Evolutionary conservation across 352 stramenopile genomes (phyloP), one percentile per base, ranked within the genome.

Genomic region (Phytophthora crassamura): DNA sequence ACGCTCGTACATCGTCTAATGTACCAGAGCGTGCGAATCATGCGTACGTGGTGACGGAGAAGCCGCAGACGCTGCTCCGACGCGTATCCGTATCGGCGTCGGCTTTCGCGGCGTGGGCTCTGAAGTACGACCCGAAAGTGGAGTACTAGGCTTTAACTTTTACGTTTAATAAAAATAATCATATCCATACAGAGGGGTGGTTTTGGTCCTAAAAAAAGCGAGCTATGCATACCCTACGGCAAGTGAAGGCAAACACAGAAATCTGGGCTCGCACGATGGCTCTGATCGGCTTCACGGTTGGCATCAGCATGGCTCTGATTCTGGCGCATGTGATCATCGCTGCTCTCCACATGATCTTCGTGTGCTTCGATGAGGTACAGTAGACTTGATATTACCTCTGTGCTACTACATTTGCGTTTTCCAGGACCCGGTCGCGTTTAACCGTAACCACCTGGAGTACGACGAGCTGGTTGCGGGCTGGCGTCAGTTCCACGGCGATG

Each of bases 371-470:
- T 20, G 87, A 95, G 83, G 82, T 91, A 74, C 15, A 69, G 33
- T 42, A n/a, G n/a, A 15, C 30, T 45, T 46, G 36, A 43, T 80
- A 30, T 69, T n/a, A n/a, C n/a, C 39, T 2, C 20, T 61, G 36
- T 28, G 49, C 43, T 51, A 33, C 20, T 53, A 40, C 11, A 7
- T 58, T 18, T 57, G 10, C n/a, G 25, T 45, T 39, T 55, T 45
- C 10, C 33, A 89, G 78, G 87, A 95, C 41, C 87, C 87, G 20
- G 82, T 92, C 16, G 83, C 85, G 41, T 89, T 95, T 42, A 91
- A 84, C 56, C 85, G 84, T 67, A 90, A 93, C 65, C 87, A 95
- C 61, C 87, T 84, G 35, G 82, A 94, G 60, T 95, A 95, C 71
- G 81, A 93, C 35, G 75, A 81, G 4, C 72, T 95, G 33, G 84